Conservation (phyloP, 2,329 filamentous ascomycete species). For the Cordyceps sp. region DNA sequence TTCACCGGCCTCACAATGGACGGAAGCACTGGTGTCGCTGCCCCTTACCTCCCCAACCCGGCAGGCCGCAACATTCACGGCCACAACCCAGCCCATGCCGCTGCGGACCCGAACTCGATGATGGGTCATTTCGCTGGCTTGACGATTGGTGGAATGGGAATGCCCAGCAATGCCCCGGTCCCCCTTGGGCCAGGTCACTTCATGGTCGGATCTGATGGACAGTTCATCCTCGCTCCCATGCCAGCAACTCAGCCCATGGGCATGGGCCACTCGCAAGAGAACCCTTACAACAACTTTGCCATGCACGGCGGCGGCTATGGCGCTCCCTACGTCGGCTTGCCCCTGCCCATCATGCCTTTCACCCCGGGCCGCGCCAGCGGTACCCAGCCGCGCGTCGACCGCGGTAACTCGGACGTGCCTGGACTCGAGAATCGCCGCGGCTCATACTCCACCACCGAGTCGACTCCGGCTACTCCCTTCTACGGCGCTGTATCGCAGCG, state of each 20-base stretch:
- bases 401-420: constrained; percentile 36
- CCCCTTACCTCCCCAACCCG: constrained; percentile 14
- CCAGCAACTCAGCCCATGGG: constrained; percentile 16
- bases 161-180: constrained; percentile 12
- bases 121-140: constrained; percentile 20
- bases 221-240: constrained; percentile 20
- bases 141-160: constrained; percentile 18
- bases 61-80: constrained; percentile 12
- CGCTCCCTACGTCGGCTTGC: constrained; percentile 19
- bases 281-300: constrained; percentile 15
- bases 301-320: constrained; percentile 16
- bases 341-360: constrained; percentile 27
- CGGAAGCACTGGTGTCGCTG: constrained; percentile 12
- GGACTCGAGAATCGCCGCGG: constrained; percentile 48
- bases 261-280: constrained; percentile 17
- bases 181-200: constrained; percentile 19
- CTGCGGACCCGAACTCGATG: constrained; percentile 13
- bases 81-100: constrained; percentile 12
- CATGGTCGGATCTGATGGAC: constrained; percentile 21
- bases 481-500: constrained; percentile 41
- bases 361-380: constrained; percentile 32
- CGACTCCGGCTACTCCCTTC: constrained; percentile 47
- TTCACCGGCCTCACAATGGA: constrained; percentile 17
- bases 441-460: constrained; percentile 53
- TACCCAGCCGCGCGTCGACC: constrained; percentile 28